Conservation (phyloP, 495 filamentous ascomycete genomes). For the Podospora anserina region DNA sequence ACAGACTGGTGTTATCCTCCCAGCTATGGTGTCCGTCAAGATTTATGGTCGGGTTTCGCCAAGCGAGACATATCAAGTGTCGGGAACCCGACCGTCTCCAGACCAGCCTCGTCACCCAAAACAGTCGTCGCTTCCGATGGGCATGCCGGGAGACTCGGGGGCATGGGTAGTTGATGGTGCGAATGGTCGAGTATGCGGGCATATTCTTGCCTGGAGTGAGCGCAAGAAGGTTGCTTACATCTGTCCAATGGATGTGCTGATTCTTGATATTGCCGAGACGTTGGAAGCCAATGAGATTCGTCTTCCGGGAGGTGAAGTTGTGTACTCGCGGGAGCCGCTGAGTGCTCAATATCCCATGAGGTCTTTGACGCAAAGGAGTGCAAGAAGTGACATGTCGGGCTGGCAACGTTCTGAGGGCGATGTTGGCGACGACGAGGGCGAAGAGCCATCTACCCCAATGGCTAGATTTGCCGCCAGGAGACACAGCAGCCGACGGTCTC, state of each 20-base stretch:
- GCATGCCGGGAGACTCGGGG: slow-evolving; percentile 85
- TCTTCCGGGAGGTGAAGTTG: slow-evolving; percentile 45
- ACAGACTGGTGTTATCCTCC: slow-evolving; percentile 70
- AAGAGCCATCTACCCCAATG: neutral
- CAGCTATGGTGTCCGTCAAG: slow-evolving; percentile 73
- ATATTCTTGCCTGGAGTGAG: slow-evolving; percentile 82
- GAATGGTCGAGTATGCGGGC: slow-evolving; percentile 77
- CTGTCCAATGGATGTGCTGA: slow-evolving; percentile 86
- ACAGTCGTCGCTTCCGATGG: slow-evolving; percentile 35
- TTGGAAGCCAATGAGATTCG: slow-evolving; percentile 56
- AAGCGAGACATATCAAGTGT: slow-evolving; percentile 76
- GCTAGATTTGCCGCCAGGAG: neutral
- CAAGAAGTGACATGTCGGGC: neutral
- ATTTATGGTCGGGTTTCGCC: slow-evolving; percentile 77
- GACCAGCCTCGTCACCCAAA: neutral
- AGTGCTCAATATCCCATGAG: neutral
- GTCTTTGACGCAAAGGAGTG: slow-evolving; percentile 1
- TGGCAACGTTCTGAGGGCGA: neutral
- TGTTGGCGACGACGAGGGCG: neutral
- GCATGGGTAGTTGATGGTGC: slow-evolving; percentile 88
- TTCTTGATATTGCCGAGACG: slow-evolving; percentile 78
- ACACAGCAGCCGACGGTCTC: neutral
- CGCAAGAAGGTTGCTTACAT: slow-evolving; percentile 78
- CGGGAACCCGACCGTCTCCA: slow-evolving; percentile 18
- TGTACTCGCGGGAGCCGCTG: slow-evolving; percentile 15